phyloP scores from a whole-genome alignment of 2,329 filamentous ascomycete species.

The Aspergillus sclerotialis region DNA sequence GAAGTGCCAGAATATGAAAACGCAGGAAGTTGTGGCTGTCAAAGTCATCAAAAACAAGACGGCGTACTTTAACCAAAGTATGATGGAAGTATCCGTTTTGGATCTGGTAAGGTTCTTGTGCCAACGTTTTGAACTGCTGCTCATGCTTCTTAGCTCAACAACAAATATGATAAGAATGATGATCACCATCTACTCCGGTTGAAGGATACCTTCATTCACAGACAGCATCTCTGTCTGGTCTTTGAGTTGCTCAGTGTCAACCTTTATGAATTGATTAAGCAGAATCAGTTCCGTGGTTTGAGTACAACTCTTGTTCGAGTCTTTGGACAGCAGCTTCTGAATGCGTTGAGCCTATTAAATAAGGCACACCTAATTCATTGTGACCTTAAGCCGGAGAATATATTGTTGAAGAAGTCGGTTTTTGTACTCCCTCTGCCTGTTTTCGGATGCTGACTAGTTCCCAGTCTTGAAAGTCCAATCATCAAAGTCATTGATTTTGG shows the following conservation, averaged over 20 bases:
- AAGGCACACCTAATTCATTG: slow-evolving; percentile 97
- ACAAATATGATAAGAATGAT: slow-evolving; percentile 98
- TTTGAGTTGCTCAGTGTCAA: slow-evolving; percentile 97
- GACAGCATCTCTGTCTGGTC: slow-evolving; percentile 91
- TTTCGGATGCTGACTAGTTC: slow-evolving; percentile 6
- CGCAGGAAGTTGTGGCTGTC: slow-evolving; percentile 95
- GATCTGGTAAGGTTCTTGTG: slow-evolving; percentile 63
- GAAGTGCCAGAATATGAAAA: slow-evolving; percentile 97
- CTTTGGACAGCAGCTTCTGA: slow-evolving; percentile 93
- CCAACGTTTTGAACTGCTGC: slow-evolving; percentile 2
- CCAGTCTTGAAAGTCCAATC: slow-evolving; percentile 84
- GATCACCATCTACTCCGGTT: slow-evolving; percentile 91
- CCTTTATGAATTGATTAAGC: slow-evolving; percentile 96
- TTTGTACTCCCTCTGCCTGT: background rate
- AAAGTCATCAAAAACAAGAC: slow-evolving; percentile 99
- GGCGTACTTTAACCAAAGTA: slow-evolving; percentile 99
- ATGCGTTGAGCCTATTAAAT: slow-evolving; percentile 83
- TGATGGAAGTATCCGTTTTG: slow-evolving; percentile 99
- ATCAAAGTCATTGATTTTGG: slow-evolving; percentile 99
- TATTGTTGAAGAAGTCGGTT: slow-evolving; percentile 80
- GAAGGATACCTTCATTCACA: slow-evolving; percentile 97
- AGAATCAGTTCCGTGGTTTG: slow-evolving; percentile 95
- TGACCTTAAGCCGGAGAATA: slow-evolving; percentile 97
- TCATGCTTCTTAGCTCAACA: slow-evolving; percentile 66
- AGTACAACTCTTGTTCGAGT: slow-evolving; percentile 96